phyloP scores from a whole-genome alignment of 345 rosid genomes.

The Eucalyptus brandiana region DNA sequence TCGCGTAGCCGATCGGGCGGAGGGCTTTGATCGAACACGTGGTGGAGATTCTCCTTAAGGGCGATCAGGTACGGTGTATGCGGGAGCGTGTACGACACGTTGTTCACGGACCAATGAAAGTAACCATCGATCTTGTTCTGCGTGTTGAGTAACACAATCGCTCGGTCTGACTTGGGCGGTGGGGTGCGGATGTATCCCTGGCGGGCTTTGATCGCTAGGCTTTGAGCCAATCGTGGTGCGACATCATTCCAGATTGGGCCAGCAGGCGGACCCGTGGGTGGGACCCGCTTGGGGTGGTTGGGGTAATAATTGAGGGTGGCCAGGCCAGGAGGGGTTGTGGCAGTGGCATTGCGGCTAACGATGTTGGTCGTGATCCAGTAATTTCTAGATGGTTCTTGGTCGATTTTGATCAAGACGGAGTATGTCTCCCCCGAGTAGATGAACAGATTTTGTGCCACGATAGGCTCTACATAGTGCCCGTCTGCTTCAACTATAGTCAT shows the following conservation, averaged over 20 bases:
- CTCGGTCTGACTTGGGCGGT: conserved; percentile 26
- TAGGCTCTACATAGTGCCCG: conserved; percentile 68
- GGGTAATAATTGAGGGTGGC: conserved; percentile 59
- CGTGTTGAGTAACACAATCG: conserved; percentile 47
- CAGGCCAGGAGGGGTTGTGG: conserved; percentile 23
- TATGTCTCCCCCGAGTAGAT: conserved; percentile 81
- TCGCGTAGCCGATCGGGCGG: conserved; percentile 33
- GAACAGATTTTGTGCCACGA: conserved; percentile 49
- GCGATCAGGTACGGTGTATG: conserved; percentile 57
- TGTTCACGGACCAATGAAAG: conserved; percentile 51
- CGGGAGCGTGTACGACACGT: conserved; percentile 47
- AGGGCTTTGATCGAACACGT: conserved; percentile 24
- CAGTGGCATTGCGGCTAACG: conserved; percentile 29
- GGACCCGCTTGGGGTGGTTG: conserved; percentile 30
- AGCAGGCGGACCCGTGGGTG: conserved; percentile 23
- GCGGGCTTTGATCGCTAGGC: conserved; percentile 42
- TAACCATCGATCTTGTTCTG: conserved; percentile 35
- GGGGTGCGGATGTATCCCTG: conserved; percentile 21
- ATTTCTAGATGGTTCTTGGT: conserved; percentile 43
- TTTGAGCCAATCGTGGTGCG: conserved; percentile 26
- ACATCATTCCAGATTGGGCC: conserved; percentile 44
- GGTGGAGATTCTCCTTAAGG: conserved; percentile 24
- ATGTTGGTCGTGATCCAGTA: conserved; percentile 59
- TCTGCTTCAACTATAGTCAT: conserved; percentile 82
- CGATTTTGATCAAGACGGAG: conserved; percentile 46